Evolutionary conservation across 306 rosid species (phyloP), one percentile per base, ranked within the genome.

Genomic region (Cucurbita pepo): DNA sequence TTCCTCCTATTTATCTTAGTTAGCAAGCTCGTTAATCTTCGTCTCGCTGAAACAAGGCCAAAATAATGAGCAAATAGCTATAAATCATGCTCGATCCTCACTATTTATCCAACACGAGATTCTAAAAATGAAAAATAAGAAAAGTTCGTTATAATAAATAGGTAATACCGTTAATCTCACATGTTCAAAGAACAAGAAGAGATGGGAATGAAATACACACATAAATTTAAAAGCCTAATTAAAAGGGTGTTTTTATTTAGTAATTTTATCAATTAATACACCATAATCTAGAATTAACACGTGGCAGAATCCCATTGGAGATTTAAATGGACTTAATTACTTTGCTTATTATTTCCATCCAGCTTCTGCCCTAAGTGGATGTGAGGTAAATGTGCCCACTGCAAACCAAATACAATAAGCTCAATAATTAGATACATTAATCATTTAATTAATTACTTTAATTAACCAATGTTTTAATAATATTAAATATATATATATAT

Each of bases 361-460:
- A 87, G 81, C 87, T 94, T 94, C 80, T 87, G 84, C 22, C 94
- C 97, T 85, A 87, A 94, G 85, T 87, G 92, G 78, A 94, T 89
- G 86, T 87, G 97, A 76, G 99, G 99, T 78, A 90, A 89, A 91
- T 94, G 99, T 80, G 99, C 99, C 99, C 99, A 94, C 99, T 94
- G 91, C 86, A 80, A 16, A 44, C 30, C 8, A 21, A 22, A 64
- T 15, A 56, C 8, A 19, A 18, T n/a, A 18, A 5, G 14, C 10
- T 10, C 4, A 36, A 8, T 5, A 34, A 14, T 60, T 60, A 14
- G 22, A 6, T 44, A 21, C 8, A 19, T 45, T 47, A 5, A 41
- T 64, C 1, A 40, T 15, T 60, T 60, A 60, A 34, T 30, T 14
- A 7, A 30, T 30, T 30, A 9, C 19, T 44, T 51, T 14, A 60